Evolutionary conservation across 1,284 basidiomycete species (phyloP).

Genomic region (Ceratobasidium sp.): DNA sequence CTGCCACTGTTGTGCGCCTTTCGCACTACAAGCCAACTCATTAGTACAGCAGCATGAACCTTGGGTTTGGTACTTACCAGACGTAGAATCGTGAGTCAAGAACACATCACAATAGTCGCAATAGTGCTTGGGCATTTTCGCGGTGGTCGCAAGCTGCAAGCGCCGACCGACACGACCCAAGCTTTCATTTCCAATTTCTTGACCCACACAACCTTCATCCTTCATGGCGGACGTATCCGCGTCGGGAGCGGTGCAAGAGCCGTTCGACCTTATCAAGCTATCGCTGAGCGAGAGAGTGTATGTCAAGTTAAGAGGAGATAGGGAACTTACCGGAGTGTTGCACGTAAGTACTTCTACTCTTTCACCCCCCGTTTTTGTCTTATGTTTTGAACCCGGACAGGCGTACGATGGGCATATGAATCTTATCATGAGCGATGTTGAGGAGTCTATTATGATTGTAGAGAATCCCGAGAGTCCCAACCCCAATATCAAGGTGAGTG

Average conservation of each 20-base stretch:
- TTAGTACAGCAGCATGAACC: no score
- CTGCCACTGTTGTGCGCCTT: constrained; percentile 98
- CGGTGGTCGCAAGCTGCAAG: constrained; percentile 24
- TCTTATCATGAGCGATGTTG: constrained; percentile 94
- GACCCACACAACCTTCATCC: constrained; percentile 12
- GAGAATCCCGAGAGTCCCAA: constrained; percentile 61
- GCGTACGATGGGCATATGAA: constrained; percentile 99
- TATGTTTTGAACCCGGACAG: constrained; percentile 55
- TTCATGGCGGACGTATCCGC: constrained; percentile 72
- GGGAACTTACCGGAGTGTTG: constrained; percentile 89
- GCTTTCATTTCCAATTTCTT: constrained; percentile 31
- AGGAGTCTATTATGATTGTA: constrained; percentile 94
- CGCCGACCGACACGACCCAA: constrained; percentile 5
- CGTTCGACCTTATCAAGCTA: constrained; percentile 97
- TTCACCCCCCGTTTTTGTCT: not conserved
- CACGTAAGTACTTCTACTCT: constrained; percentile 70
- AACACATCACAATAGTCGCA: constrained; percentile 94
- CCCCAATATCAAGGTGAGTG: constrained; percentile 33
- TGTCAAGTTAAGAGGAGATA: constrained; percentile 94
- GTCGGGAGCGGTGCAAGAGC: constrained; percentile 81
- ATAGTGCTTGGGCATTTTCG: constrained; percentile 53
- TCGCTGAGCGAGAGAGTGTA: constrained; percentile 96
- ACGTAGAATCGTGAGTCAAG: constrained; percentile 87
- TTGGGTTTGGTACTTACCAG: constrained; percentile 73
- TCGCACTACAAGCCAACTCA: constrained; percentile 66